Evolutionary conservation across 352 stramenopile species (phyloP).

Genomic region (Phytophthora quininea): DNA sequence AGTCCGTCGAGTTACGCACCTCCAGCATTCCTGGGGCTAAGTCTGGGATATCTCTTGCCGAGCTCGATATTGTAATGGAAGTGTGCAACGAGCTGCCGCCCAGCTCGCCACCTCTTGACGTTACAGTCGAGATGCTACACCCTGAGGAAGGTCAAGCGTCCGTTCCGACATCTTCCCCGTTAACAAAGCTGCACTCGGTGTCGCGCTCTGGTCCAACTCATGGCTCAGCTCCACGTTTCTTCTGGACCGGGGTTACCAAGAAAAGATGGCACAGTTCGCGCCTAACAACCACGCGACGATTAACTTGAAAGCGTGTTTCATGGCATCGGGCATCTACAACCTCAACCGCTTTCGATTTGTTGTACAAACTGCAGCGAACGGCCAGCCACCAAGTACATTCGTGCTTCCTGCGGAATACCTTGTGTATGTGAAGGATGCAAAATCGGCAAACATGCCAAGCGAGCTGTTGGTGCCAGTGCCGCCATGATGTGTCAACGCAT

Average conservation of each 20-base stretch:
- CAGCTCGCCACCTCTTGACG: constrained; percentile 67
- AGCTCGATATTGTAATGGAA: constrained; percentile 79
- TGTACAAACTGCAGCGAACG: constrained; percentile 36
- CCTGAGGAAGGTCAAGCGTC: constrained; percentile 65
- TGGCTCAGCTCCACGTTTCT: constrained; percentile 66
- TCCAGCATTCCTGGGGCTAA: constrained; percentile 12
- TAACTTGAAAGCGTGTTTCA: constrained; percentile 76
- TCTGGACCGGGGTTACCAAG: constrained; percentile 81
- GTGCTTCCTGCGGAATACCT: constrained; percentile 82
- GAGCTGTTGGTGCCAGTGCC: constrained; percentile 36
- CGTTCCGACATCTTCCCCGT: constrained; percentile 15
- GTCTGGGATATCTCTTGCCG: constrained; percentile 46
- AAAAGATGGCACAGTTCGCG: constrained; percentile 64
- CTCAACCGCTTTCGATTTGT: constrained; percentile 82
- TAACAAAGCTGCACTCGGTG: constrained; percentile 39
- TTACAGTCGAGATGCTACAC: constrained; percentile 81
- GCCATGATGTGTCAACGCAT: constrained; percentile 14
- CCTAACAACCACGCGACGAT: constrained; percentile 54
- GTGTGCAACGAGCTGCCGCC: constrained; percentile 67
- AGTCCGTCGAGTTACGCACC: constrained; percentile 39
- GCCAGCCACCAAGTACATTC: constrained; percentile 48
- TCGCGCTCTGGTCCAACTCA: constrained; percentile 19
- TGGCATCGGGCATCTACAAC: constrained; percentile 77
- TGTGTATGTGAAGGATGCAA: constrained; percentile 58
- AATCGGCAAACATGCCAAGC: not conserved